Conservation (phyloP, 805 yeast species). For the Saturnispora gosingensis region DNA sequence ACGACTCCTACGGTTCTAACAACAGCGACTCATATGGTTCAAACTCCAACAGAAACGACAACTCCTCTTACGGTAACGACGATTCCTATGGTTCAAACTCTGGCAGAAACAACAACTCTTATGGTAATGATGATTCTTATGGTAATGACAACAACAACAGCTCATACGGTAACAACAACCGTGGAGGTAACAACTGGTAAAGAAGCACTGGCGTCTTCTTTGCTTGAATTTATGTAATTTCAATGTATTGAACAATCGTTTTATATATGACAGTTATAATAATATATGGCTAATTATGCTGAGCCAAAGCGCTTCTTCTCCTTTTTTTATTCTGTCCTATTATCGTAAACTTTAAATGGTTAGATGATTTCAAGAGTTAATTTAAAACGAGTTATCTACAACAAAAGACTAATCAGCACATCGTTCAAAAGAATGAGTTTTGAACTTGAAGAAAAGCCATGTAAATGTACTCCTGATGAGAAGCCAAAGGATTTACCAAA, state of each 20-base stretch:
- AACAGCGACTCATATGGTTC: constrained; percentile 22
- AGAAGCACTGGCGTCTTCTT: not conserved
- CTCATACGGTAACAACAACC: constrained; percentile 24
- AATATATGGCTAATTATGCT: not conserved
- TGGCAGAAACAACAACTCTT: constrained; percentile 22
- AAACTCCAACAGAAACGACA: constrained; percentile 23
- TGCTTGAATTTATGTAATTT: not conserved
- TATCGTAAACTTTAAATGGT: not conserved
- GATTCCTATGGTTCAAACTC: constrained; percentile 13
- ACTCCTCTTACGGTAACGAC: constrained; percentile 16
- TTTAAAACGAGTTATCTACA: not conserved
- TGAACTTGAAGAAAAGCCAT: constrained; percentile 7
- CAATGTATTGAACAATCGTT: not conserved
- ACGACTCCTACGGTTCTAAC: constrained; percentile 21
- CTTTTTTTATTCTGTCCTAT: not conserved
- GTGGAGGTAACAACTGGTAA: constrained; percentile 14
- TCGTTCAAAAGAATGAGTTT: not conserved
- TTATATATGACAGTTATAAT: not conserved
- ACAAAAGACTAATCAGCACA: not conserved
- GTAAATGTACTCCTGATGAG: constrained; percentile 10
- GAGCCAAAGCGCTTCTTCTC: not conserved
- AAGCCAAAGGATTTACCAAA: constrained; percentile 19
- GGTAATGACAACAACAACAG: constrained; percentile 17
- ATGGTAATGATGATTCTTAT: constrained; percentile 22
- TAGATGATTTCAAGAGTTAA: not conserved